Conservation (phyloP, 352 stramenopile genomes). For the Globisporangium solare region DNA sequence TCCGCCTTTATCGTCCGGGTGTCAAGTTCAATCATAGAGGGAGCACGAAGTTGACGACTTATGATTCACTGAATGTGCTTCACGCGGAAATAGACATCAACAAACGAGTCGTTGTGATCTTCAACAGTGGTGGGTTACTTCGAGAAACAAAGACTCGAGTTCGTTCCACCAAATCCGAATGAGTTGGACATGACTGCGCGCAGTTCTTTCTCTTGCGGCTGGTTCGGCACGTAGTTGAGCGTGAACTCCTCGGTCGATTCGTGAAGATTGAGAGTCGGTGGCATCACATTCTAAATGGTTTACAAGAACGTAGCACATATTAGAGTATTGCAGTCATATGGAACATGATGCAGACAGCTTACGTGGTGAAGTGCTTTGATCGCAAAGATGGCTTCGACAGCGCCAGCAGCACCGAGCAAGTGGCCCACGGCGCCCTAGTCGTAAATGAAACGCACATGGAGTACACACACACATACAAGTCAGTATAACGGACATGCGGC, state of each 20-base stretch:
- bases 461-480: too few relatives aligned
- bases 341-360: slow-evolving; percentile 9
- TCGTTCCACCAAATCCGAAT: slow-evolving; percentile 98
- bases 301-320: neutral
- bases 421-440: slow-evolving; percentile 91
- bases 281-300: slow-evolving; percentile 72
- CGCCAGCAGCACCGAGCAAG: slow-evolving; percentile 94
- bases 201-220: slow-evolving; percentile 68
- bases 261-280: slow-evolving; percentile 92
- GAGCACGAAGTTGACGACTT: neutral
- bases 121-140: slow-evolving; percentile 30
- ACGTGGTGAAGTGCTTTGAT: slow-evolving; percentile 90
- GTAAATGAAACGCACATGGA: neutral
- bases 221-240: slow-evolving; percentile 78
- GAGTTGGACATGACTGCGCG: slow-evolving; percentile 91
- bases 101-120: neutral
- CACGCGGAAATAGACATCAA: too few relatives aligned
- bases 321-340: neutral
- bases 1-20: slow-evolving; percentile 9
- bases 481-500: too few relatives aligned
- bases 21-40: slow-evolving; percentile 27
- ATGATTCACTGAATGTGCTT: neutral
- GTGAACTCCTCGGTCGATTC: slow-evolving; percentile 74
- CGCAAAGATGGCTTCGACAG: slow-evolving; percentile 94
- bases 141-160: slow-evolving; percentile 82